Evolutionary conservation across 1,284 basidiomycete genomes (phyloP).

Genomic region (Ustanciosporium gigantosporum): DNA sequence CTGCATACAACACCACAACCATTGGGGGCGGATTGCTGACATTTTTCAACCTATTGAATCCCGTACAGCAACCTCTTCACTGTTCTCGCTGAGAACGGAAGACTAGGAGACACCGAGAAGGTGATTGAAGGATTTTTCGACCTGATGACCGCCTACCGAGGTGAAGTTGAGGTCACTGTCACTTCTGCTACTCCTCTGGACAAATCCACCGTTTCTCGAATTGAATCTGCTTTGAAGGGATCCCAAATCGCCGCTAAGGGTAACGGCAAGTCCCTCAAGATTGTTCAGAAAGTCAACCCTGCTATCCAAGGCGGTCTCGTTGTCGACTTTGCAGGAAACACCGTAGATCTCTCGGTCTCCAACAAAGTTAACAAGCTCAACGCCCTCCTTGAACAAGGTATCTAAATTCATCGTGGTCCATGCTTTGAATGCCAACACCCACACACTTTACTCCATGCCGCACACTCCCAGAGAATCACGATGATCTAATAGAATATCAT

Average conservation of each 20-base stretch:
- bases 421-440: too few relatives aligned
- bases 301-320: constrained; percentile 70
- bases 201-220: constrained; percentile 51
- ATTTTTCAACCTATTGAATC: too few relatives aligned
- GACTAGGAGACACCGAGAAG: constrained; percentile 78
- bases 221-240: constrained; percentile 56
- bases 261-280: constrained; percentile 57
- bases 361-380: constrained; percentile 94
- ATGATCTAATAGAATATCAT: background rate
- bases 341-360: constrained; percentile 89
- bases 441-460: background rate
- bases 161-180: constrained; percentile 89
- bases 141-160: constrained; percentile 85
- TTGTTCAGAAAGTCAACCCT: constrained; percentile 58
- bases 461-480: background rate
- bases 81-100: constrained; percentile 90
- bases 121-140: constrained; percentile 91
- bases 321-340: constrained; percentile 97
- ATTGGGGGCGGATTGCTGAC: too few relatives aligned
- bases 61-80: constrained; percentile 77
- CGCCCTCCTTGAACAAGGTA: constrained; percentile 68
- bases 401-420: constrained; percentile 6
- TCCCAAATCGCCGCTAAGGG: constrained; percentile 51
- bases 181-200: constrained; percentile 67
- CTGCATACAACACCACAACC: too few relatives aligned